phyloP scores from a whole-genome alignment of 306 rosid species.

The Cyclanthera cordifolia region DNA sequence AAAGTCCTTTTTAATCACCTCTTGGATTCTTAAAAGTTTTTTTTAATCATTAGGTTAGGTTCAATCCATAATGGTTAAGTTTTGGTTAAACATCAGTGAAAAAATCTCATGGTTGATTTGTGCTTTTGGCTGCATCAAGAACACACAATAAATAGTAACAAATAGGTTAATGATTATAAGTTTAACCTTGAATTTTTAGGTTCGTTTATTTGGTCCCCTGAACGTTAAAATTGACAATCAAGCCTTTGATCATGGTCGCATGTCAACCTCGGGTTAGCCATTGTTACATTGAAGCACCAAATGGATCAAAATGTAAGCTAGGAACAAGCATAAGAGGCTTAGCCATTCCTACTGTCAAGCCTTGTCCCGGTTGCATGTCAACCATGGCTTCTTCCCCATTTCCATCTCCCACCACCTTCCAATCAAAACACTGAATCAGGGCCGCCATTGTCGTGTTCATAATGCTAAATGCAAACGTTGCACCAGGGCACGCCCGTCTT shows the following conservation, averaged over 20 bases:
- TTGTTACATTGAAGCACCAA: background rate
- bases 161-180: too few relatives aligned
- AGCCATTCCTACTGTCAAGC: conserved; percentile 9
- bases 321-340: conserved; percentile 8
- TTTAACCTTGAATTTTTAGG: too few relatives aligned
- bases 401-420: conserved; percentile 20
- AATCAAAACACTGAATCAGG: conserved; percentile 39
- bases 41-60: too few relatives aligned
- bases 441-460: conserved; percentile 17
- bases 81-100: background rate
- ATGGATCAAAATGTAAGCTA: background rate
- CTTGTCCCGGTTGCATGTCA: background rate
- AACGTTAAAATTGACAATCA: too few relatives aligned
- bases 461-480: conserved; percentile 19
- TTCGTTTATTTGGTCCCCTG: too few relatives aligned
- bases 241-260: too few relatives aligned
- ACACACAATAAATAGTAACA: background rate
- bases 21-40: too few relatives aligned
- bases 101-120: background rate
- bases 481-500: conserved; percentile 41
- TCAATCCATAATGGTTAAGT: background rate
- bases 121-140: background rate
- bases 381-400: conserved; percentile 1
- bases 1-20: too few relatives aligned
- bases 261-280: too few relatives aligned